Conservation (phyloP, 1,139 yeast genomes). For the Sugiyamaella pinicola region DNA sequence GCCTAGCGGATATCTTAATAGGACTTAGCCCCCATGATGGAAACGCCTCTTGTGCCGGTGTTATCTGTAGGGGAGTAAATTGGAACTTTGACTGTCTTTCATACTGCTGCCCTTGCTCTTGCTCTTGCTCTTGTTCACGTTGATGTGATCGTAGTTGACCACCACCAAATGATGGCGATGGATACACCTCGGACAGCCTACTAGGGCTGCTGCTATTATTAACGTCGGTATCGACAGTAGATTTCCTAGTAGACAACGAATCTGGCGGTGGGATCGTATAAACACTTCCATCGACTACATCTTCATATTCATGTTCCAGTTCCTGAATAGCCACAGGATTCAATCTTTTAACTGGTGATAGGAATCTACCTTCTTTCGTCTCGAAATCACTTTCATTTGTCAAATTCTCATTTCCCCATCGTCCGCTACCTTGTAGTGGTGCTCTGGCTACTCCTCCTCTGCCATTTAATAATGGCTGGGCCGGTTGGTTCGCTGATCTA, state of each 20-base stretch:
- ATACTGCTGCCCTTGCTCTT: not conserved
- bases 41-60: not conserved
- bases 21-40: slow-evolving; percentile 5
- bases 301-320: slow-evolving; percentile 20
- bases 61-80: not conserved
- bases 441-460: not conserved
- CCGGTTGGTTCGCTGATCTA: slow-evolving; percentile 21
- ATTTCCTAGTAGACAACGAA: not conserved
- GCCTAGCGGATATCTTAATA: not conserved
- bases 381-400: not conserved
- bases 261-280: slow-evolving; percentile 13
- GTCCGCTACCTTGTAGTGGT: not conserved
- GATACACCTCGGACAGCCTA: slow-evolving; percentile 4
- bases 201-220: not conserved
- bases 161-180: slow-evolving; percentile 1
- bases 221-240: not conserved
- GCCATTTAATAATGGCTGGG: slow-evolving; percentile 14
- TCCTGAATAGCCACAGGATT: slow-evolving; percentile 15
- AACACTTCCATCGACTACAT: slow-evolving; percentile 18
- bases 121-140: not conserved
- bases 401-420: slow-evolving; percentile 4
- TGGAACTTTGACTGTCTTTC: not conserved
- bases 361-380: not conserved
- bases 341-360: slow-evolving; percentile 10
- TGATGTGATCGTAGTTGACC: not conserved